phyloP scores from a whole-genome alignment of 768 basidiomycete species.

The Hydnomerulius pinastri region DNA sequence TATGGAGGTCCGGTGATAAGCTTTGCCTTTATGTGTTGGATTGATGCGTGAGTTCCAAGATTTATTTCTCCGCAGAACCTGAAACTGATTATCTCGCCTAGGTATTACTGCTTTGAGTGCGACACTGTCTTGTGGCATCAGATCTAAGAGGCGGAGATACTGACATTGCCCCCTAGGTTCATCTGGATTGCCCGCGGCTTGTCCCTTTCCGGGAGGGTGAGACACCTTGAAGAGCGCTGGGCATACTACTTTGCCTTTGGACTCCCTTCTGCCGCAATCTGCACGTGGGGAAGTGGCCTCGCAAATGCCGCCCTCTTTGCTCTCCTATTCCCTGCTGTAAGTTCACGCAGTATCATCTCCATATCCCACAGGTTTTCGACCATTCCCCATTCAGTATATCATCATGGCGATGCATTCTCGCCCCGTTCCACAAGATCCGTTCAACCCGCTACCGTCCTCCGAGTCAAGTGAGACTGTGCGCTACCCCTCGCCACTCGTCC shows the following conservation, averaged over 20 bases:
- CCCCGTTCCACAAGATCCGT: slow-evolving; percentile 77
- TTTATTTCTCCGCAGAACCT: background rate
- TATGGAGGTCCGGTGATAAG: slow-evolving; percentile 58
- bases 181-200: slow-evolving; percentile 77
- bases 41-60: slow-evolving; percentile 72
- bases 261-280: slow-evolving; percentile 71
- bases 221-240: slow-evolving; percentile 87
- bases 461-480: slow-evolving; percentile 44
- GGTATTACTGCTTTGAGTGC: slow-evolving; percentile 92
- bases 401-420: slow-evolving; percentile 81
- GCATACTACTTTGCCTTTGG: slow-evolving; percentile 87
- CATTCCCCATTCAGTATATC: slow-evolving; percentile 60
- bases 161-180: slow-evolving; percentile 49
- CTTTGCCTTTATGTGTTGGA: slow-evolving; percentile 81
- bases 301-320: slow-evolving; percentile 86
- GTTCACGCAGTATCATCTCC: slow-evolving; percentile 24
- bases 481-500: slow-evolving; percentile 77
- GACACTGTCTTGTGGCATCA: slow-evolving; percentile 16
- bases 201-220: slow-evolving; percentile 66
- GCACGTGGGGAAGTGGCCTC: slow-evolving; percentile 70
- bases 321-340: slow-evolving; percentile 74
- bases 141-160: slow-evolving; percentile 2
- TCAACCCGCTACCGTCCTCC: slow-evolving; percentile 49
- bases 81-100: slow-evolving; percentile 29
- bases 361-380: slow-evolving; percentile 7